Conservation (phyloP, 805 yeast genomes). For the Kazachstania bromeliacearum region DNA sequence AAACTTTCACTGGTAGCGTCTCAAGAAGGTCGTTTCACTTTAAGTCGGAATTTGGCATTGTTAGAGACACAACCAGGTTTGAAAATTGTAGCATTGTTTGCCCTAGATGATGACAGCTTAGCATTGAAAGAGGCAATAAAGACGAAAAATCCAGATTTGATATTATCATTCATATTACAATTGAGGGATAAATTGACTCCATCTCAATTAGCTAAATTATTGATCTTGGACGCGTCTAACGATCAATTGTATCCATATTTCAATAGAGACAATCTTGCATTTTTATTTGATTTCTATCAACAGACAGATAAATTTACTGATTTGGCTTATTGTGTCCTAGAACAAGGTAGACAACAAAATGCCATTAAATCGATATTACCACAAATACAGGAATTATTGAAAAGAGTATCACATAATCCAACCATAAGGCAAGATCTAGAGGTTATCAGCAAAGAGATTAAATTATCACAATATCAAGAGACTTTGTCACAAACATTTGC, state of each 20-base stretch:
- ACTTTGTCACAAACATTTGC: slow-evolving; percentile 35
- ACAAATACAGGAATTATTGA: slow-evolving; percentile 26
- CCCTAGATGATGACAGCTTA: slow-evolving; percentile 59
- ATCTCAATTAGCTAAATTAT: slow-evolving; percentile 59
- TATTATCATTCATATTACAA: slow-evolving; percentile 36
- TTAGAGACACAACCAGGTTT: slow-evolving; percentile 50
- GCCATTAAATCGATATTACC: slow-evolving; percentile 28
- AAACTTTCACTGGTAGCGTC: slow-evolving; percentile 20
- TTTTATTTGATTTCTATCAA: slow-evolving; percentile 46
- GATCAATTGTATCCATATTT: slow-evolving; percentile 27
- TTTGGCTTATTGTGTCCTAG: slow-evolving; percentile 35
- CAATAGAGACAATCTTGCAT: slow-evolving; percentile 29
- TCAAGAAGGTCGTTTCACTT: slow-evolving; percentile 60
- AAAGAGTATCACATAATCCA: slow-evolving; percentile 7
- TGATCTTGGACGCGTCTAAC: slow-evolving; percentile 36
- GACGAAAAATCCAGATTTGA: slow-evolving; percentile 50
- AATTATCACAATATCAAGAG: slow-evolving; percentile 37
- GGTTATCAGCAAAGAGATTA: slow-evolving; percentile 36
- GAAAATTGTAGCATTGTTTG: slow-evolving; percentile 55
- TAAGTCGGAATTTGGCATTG: slow-evolving; percentile 60
- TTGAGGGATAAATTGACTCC: slow-evolving; percentile 44
- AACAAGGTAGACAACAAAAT: slow-evolving; percentile 27
- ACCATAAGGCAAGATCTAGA: slow-evolving; percentile 14
- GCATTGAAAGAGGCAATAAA: slow-evolving; percentile 63
- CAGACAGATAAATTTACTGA: slow-evolving; percentile 53